phyloP scores from a whole-genome alignment of 2,329 filamentous ascomycete genomes.

The Ascochyta lentis region DNA sequence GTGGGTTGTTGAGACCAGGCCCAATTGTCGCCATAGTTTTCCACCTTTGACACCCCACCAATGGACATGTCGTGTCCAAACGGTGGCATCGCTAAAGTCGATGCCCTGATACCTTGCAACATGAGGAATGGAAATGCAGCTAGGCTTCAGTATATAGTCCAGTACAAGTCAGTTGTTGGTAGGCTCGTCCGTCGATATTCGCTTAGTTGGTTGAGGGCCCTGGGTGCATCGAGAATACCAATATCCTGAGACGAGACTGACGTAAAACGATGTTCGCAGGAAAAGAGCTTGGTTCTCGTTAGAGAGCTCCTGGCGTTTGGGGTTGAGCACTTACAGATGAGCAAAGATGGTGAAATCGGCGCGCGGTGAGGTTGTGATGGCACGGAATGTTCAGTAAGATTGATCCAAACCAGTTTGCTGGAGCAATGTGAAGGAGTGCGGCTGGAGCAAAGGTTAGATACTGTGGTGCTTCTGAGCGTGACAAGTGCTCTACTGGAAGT shows the following conservation, averaged over 20 bases:
- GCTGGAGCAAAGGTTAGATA: slow-evolving; percentile 7
- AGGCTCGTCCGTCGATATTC: background rate
- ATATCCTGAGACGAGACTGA: background rate
- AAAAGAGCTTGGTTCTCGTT: background rate
- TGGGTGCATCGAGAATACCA: background rate
- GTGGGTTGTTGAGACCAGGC: slow-evolving; percentile 40
- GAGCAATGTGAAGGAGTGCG: background rate
- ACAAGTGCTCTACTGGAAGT: background rate
- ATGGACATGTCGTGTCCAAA: slow-evolving; percentile 45
- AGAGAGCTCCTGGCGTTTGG: background rate
- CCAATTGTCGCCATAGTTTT: slow-evolving; percentile 43
- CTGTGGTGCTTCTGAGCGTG: background rate
- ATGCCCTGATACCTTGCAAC: slow-evolving; percentile 46
- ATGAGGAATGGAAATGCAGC: slow-evolving; percentile 32
- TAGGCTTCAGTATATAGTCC: background rate
- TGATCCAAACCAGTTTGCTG: background rate
- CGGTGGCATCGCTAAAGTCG: slow-evolving; percentile 46
- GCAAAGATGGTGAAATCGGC: background rate
- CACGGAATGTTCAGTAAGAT: background rate
- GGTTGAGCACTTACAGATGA: background rate
- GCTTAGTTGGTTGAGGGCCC: background rate
- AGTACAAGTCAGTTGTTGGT: background rate
- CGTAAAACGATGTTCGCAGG: background rate
- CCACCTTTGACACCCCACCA: slow-evolving; percentile 42
- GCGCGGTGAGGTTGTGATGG: background rate